Evolutionary conservation across 768 basidiomycete species (phyloP).

Genomic region (Trametes villosa): DNA sequence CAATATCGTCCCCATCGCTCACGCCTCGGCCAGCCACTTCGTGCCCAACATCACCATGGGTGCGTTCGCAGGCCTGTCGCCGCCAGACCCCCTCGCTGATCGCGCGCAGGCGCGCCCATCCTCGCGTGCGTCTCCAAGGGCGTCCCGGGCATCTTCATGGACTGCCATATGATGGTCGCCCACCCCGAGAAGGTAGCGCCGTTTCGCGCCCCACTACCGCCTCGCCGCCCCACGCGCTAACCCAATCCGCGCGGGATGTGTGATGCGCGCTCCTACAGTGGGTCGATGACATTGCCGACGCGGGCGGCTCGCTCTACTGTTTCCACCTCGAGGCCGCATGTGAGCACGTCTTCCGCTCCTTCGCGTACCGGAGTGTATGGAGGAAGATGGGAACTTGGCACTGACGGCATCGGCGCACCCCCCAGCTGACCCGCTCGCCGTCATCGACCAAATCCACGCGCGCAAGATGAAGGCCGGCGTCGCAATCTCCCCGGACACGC

Average conservation of each 20-base stretch:
- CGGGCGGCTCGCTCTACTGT: slow-evolving; percentile 93
- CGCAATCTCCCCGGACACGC: slow-evolving; percentile 96
- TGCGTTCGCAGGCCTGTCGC: slow-evolving; percentile 37
- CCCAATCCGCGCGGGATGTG: not conserved
- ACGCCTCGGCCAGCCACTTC: slow-evolving; percentile 69
- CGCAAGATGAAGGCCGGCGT: slow-evolving; percentile 93
- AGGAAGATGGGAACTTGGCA: not conserved
- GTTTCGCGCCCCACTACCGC: not conserved
- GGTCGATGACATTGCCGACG: slow-evolving; percentile 95
- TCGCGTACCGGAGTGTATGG: not conserved
- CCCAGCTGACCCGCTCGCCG: slow-evolving; percentile 68
- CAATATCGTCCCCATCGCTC: not conserved
- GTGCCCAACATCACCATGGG: slow-evolving; percentile 99
- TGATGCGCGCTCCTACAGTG: slow-evolving; percentile 55
- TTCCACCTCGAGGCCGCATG: slow-evolving; percentile 96
- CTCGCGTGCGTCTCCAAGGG: slow-evolving; percentile 83
- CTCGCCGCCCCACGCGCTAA: not conserved
- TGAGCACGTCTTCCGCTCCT: slow-evolving; percentile 41
- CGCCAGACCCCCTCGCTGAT: slow-evolving; percentile 5
- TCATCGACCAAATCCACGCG: slow-evolving; percentile 82
- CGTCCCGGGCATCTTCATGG: slow-evolving; percentile 97
- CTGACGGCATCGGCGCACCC: not conserved
- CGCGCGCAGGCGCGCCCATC: slow-evolving; percentile 76
- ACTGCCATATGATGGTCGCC: slow-evolving; percentile 99
- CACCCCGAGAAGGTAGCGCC: slow-evolving; percentile 80